Conservation (phyloP, 2,329 filamentous ascomycete species). For the Aureobasidium sp. region DNA sequence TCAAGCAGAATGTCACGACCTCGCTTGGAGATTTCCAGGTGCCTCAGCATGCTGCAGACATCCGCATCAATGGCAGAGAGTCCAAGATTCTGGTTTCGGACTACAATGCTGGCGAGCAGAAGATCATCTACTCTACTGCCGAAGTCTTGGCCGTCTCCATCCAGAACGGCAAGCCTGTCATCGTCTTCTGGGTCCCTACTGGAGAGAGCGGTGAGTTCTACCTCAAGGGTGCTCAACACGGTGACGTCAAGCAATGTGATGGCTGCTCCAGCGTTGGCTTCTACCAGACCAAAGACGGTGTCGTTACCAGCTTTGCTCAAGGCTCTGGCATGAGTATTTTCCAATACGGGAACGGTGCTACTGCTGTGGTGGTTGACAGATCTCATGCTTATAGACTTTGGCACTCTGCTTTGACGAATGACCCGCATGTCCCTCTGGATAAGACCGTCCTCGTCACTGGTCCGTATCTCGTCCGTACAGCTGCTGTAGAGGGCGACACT, state of each 20-base stretch:
- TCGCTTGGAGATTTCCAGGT: constrained; percentile 50
- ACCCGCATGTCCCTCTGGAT: constrained; percentile 38
- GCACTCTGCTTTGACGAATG: constrained; percentile 42
- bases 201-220: constrained; percentile 37
- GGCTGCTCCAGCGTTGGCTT: constrained; percentile 39
- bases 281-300: constrained; percentile 26
- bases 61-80: constrained; percentile 54
- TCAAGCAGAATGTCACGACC: constrained; percentile 50
- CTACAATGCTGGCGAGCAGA: constrained; percentile 48
- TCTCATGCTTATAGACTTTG: constrained; percentile 51
- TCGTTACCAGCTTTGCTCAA: constrained; percentile 25
- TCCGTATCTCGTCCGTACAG: constrained; percentile 36
- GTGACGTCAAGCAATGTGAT: constrained; percentile 25
- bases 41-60: constrained; percentile 35
- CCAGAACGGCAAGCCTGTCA: constrained; percentile 29
- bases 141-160: constrained; percentile 42
- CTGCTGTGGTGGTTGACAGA: constrained; percentile 48
- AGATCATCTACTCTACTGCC: constrained; percentile 49
- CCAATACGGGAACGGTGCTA: constrained; percentile 43
- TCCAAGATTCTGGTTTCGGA: constrained; percentile 58
- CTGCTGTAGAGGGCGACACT: constrained; percentile 31
- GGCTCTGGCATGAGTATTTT: constrained; percentile 31
- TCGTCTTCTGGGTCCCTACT: constrained; percentile 34
- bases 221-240: constrained; percentile 19
- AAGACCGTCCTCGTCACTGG: constrained; percentile 33